phyloP scores from a whole-genome alignment of 2,329 filamentous ascomycete genomes.

The Claviceps capensis region DNA sequence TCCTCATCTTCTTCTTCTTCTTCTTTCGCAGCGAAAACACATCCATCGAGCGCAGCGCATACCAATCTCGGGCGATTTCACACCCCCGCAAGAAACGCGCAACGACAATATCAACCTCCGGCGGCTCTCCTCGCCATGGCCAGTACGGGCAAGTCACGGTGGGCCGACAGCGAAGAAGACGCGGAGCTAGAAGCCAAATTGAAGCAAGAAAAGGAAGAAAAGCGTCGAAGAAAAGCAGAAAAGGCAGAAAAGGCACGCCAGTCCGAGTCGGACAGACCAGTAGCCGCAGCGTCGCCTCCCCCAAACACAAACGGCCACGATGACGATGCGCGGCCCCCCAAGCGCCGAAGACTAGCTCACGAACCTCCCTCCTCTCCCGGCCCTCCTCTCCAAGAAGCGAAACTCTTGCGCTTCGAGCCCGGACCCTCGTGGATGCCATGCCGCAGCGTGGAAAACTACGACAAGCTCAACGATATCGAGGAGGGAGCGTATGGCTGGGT shows the following conservation, averaged over 20 bases:
- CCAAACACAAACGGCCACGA: constrained; percentile 12
- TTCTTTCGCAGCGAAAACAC: not conserved
- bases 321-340: constrained; percentile 36
- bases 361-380: constrained; percentile 6
- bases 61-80: not conserved
- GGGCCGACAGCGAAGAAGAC: constrained; percentile 78
- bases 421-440: constrained; percentile 53
- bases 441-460: constrained; percentile 73
- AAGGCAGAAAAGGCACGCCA: constrained; percentile 71
- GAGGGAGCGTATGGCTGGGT: constrained; percentile 96
- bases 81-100: not conserved
- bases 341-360: constrained; percentile 46
- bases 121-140: constrained; percentile 32
- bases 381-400: constrained; percentile 17
- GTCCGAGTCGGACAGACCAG: constrained; percentile 37
- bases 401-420: constrained; percentile 55
- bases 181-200: constrained; percentile 56
- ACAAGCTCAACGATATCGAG: constrained; percentile 91
- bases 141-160: constrained; percentile 57
- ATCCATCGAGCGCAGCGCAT: not conserved
- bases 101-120: not conserved
- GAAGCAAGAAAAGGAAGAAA: constrained; percentile 77
- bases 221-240: constrained; percentile 70
- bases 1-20: too few relatives aligned
- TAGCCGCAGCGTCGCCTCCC: not conserved